phyloP scores from a whole-genome alignment of 371 early-diverging fungal genomes.

The Zopfochytrium polystomum region DNA sequence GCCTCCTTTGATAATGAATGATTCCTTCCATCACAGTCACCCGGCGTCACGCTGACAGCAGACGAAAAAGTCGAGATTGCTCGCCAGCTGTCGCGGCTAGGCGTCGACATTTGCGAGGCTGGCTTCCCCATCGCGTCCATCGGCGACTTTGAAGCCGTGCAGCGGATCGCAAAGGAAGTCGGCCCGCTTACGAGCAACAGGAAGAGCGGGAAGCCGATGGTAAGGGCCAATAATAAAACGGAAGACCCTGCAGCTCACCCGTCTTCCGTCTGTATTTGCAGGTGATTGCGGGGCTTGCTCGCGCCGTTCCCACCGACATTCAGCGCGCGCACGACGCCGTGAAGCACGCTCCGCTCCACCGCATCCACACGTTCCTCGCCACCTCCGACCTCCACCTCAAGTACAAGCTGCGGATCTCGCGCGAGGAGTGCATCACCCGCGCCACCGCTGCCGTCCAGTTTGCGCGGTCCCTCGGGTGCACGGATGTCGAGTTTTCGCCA shows the following conservation, averaged over 20 bases:
- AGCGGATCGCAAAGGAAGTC: too few species aligned
- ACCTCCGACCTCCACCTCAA: constrained; percentile 94
- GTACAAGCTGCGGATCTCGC: constrained; percentile 85
- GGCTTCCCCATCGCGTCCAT: constrained; percentile 91
- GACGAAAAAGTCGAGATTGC: constrained; percentile 90
- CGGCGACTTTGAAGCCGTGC: constrained; percentile 97
- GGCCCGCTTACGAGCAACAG: constrained; percentile 81
- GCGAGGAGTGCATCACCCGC: constrained; percentile 81
- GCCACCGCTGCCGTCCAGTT: constrained; percentile 80
- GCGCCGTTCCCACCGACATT: constrained; percentile 82
- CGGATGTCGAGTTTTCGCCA: constrained; percentile 89
- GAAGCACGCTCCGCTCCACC: constrained; percentile 72
- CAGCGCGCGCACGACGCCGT: constrained; percentile 87
- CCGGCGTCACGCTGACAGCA: constrained; percentile 88
- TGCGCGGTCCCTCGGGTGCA: constrained; percentile 69
- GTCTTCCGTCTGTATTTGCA: constrained; percentile 27
- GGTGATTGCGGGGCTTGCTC: constrained; percentile 88
- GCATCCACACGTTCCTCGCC: constrained; percentile 93
- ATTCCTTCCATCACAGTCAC: constrained; percentile 74
- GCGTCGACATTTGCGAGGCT: too few species aligned
- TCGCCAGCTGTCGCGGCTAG: too few species aligned
- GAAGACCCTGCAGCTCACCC: too few species aligned
- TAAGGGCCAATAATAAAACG: too few species aligned
- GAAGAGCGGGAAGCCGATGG: constrained; percentile 77
- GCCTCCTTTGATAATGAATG: neutral